Conservation (phyloP, 352 stramenopile species). For the Globisporangium middletonii region DNA sequence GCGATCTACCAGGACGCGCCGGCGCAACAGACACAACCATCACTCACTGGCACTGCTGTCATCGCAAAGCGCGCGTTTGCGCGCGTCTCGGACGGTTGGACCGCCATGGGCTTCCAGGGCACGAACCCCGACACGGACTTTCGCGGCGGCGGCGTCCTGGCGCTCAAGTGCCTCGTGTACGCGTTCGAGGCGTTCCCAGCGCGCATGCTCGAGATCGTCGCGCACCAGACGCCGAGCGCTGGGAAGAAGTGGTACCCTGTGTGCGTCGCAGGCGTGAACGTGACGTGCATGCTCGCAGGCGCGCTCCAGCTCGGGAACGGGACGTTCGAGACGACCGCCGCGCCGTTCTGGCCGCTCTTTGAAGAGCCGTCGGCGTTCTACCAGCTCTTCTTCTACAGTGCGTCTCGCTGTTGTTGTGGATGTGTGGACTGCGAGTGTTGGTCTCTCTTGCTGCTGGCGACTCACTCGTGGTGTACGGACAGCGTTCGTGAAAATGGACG, state of each 20-base stretch:
- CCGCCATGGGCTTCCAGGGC: constrained; percentile 74
- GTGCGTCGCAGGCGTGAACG: constrained; percentile 78
- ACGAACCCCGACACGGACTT: constrained; percentile 80
- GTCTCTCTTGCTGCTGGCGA: background rate
- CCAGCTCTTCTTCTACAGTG: constrained; percentile 65
- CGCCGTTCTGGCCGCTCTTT: constrained; percentile 68
- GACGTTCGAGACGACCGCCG: constrained; percentile 30
- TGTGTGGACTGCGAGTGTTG: background rate
- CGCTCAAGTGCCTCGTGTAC: constrained; percentile 84
- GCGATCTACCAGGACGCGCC: constrained; percentile 39
- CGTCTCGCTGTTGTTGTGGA: background rate
- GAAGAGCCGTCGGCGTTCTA: constrained; percentile 83
- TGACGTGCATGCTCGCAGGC: constrained; percentile 75
- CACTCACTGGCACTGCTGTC: background rate
- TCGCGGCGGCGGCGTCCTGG: constrained; percentile 65
- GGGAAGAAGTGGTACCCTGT: constrained; percentile 75
- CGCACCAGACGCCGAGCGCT: constrained; percentile 34
- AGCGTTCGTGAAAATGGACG: constrained; percentile 84
- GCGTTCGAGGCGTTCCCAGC: constrained; percentile 65
- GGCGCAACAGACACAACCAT: no score
- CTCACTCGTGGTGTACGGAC: background rate
- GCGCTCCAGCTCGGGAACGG: constrained; percentile 64
- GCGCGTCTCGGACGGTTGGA: constrained; percentile 49
- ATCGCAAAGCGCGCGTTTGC: constrained; percentile 26
- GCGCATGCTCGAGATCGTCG: constrained; percentile 62